Base-by-base conservation (phyloP, 148 eudicot species). In the Tetragonia tetragonoides region DNA sequence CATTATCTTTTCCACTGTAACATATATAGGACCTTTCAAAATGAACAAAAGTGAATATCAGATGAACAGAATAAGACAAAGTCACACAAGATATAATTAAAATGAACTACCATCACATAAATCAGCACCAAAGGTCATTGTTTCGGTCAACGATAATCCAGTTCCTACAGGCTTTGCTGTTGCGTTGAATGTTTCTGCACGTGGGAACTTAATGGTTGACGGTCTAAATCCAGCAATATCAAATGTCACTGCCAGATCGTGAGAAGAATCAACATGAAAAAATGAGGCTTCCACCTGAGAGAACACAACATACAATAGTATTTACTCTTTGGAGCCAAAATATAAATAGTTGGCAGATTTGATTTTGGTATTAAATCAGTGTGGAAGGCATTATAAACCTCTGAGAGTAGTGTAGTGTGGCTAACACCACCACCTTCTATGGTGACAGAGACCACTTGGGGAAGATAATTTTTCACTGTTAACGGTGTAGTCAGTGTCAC, bases 241-340 rank as follows among this genome's bases (percentile, higher is more conserved):
- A 74, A 93, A 90, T 40, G 87, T 83, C 77, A 96, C 76, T 24
- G 79, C 83, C 75, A 96, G 86, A 83, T 96, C 99, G 79, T 96
- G 98, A 15, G 97, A 93, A 73, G 97, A 90, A 89, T 96, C 99
- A 78, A 96, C 79, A 80, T 93, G 95, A 74, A 84, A 93, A 82
- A 90, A 86, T 74, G 94, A 90, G 66, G 90, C 87, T 80, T 91
- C 97, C 79, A 84, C 98, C 99, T 96, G 93, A 76, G 82, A 60
- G n/a, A 84, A 47, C 62, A 54, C 10, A 64, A 51, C 62, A 63
- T 20, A 66, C 53, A 62, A 72, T 12, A 57, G 72, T 28, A 37
- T 51, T 62, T 16, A 56, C 12, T 67, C 51, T n/a, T 18, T 40
- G 38, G 17, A 24, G 66, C 14, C 46, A 37, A 38, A 57, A 44